Evolutionary conservation across 768 basidiomycete genomes (phyloP).

Genomic region (Hericium rajendrae): DNA sequence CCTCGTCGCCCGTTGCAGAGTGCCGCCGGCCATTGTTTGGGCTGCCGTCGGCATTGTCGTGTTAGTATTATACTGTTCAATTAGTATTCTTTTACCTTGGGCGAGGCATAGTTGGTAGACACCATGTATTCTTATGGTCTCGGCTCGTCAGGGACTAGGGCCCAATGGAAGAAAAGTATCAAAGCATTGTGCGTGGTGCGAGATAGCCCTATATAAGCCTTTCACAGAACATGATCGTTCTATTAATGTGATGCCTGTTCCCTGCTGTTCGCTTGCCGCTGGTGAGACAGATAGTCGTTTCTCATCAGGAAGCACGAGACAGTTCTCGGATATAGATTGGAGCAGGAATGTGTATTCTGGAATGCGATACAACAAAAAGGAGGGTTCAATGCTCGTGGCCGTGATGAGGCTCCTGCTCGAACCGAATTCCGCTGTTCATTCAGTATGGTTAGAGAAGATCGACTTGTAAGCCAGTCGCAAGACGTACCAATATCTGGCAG

Average conservation of each 20-base stretch:
- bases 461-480: background rate
- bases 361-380: no score
- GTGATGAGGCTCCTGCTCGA: conserved; percentile 78
- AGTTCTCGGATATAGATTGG: no score
- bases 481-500: conserved; percentile 38
- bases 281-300: no score
- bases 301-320: no score
- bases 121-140: conserved; percentile 21
- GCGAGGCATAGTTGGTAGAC: conserved; percentile 19
- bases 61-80: conserved; percentile 10
- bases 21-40: conserved; percentile 9
- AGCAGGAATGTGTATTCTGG: no score
- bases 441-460: background rate
- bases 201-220: no score
- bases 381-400: conserved; percentile 29
- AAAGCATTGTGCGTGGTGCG: background rate
- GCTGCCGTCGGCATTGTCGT: conserved; percentile 8
- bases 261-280: no score
- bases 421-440: conserved; percentile 69
- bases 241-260: no score
- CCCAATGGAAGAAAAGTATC: conserved; percentile 3
- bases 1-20: background rate
- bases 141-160: conserved; percentile 5
- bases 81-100: conserved; percentile 7
- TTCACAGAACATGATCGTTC: no score